phyloP scores from a whole-genome alignment of 345 rosid species.

The Crucihimalaya himalaica region DNA sequence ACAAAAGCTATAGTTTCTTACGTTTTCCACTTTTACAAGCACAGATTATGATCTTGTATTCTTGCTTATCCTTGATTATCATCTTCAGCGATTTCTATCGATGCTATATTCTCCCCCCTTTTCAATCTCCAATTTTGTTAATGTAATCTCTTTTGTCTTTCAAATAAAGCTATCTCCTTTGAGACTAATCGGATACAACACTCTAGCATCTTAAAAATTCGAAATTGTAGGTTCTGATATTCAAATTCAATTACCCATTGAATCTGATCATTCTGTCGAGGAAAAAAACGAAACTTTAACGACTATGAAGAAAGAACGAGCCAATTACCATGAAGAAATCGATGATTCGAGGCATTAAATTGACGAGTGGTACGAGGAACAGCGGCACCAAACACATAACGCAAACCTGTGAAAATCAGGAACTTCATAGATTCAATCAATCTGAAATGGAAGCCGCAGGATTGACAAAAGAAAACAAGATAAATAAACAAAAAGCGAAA shows the following conservation, averaged over 20 bases:
- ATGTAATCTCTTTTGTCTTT: neutral
- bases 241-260: neutral
- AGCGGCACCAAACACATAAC: constrained; percentile 83
- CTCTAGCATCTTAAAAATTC: constrained; percentile 1
- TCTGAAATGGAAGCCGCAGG: neutral
- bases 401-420: constrained; percentile 61
- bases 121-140: neutral
- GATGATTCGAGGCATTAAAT: constrained; percentile 69
- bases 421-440: constrained; percentile 6
- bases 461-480: neutral
- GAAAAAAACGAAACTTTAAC: neutral
- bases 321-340: constrained; percentile 61
- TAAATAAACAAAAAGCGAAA: neutral
- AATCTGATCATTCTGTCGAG: neutral
- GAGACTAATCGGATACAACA: neutral
- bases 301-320: neutral
- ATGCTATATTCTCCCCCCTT: neutral
- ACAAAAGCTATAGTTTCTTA: neutral
- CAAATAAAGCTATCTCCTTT: neutral
- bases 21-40: neutral
- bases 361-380: constrained; percentile 91
- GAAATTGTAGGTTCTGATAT: neutral
- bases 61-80: neutral
- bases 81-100: neutral
- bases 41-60: neutral